phyloP scores from a whole-genome alignment of 805 yeast species.

The Candida nanaspora region DNA sequence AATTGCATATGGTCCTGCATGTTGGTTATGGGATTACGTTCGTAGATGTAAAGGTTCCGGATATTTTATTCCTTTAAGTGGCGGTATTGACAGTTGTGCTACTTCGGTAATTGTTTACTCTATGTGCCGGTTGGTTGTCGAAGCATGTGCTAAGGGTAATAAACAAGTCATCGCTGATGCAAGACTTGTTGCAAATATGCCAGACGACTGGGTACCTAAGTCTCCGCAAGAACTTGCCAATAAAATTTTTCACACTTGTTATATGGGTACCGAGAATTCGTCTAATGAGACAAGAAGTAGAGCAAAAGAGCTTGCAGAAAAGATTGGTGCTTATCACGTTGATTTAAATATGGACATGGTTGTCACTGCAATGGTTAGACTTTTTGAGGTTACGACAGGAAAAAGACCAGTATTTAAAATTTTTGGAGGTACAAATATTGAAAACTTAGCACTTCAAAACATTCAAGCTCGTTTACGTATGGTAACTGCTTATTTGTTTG shows the following conservation, averaged over 20 bases:
- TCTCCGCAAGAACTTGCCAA: constrained; percentile 72
- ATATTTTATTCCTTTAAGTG: constrained; percentile 86
- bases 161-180: constrained; percentile 73
- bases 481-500: constrained; percentile 91
- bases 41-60: constrained; percentile 90
- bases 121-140: constrained; percentile 82
- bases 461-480: constrained; percentile 94
- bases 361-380: constrained; percentile 62
- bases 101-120: constrained; percentile 91
- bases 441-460: constrained; percentile 90
- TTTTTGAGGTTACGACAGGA: constrained; percentile 88
- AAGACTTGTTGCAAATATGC: constrained; percentile 53
- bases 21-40: constrained; percentile 98
- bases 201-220: constrained; percentile 55
- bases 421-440: constrained; percentile 89
- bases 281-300: constrained; percentile 80
- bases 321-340: constrained; percentile 83
- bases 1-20: constrained; percentile 96
- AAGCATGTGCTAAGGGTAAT: constrained; percentile 63
- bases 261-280: constrained; percentile 95
- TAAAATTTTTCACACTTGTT: constrained; percentile 78
- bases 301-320: constrained; percentile 66
- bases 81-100: constrained; percentile 98
- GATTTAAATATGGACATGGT: constrained; percentile 87
- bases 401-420: constrained; percentile 82